Evolutionary conservation across 352 stramenopile species (phyloP).

Genomic region (Globisporangium sylvaticum): DNA sequence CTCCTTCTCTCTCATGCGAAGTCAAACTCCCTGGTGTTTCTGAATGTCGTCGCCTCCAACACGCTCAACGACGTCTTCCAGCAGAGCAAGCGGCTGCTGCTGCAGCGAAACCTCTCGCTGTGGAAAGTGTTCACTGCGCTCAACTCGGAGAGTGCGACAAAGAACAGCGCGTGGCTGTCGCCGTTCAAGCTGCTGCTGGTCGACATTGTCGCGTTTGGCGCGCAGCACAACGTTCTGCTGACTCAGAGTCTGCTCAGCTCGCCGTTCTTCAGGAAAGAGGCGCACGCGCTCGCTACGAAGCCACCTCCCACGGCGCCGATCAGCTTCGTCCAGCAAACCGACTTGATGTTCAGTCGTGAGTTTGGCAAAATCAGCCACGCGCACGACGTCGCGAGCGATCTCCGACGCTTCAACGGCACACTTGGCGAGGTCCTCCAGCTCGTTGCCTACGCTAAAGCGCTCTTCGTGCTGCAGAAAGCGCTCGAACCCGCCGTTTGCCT

Average conservation of each 20-base stretch:
- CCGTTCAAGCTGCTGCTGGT: slow-evolving; percentile 32
- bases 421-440: slow-evolving; percentile 27
- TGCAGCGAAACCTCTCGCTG: neutral
- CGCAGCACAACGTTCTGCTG: slow-evolving; percentile 19
- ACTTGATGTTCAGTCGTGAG: slow-evolving; percentile 24
- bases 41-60: slow-evolving; percentile 31
- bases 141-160: neutral
- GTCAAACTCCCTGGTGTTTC: slow-evolving; percentile 28
- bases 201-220: slow-evolving; percentile 23
- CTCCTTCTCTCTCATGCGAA: slow-evolving; percentile 27
- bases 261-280: slow-evolving; percentile 23
- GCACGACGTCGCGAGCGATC: slow-evolving; percentile 28
- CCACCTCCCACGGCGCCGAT: neutral
- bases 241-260: slow-evolving; percentile 21
- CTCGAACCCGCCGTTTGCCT: neutral
- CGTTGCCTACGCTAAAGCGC: slow-evolving; percentile 26
- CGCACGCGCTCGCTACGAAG: slow-evolving; percentile 2
- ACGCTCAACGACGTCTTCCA: slow-evolving; percentile 29
- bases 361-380: slow-evolving; percentile 31
- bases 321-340: slow-evolving; percentile 18
- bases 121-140: slow-evolving; percentile 10
- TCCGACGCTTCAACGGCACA: slow-evolving; percentile 36
- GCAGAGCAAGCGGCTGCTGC: neutral
- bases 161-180: slow-evolving; percentile 15
- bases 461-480: slow-evolving; percentile 17